Evolutionary conservation across 257 asterid genomes (phyloP).

Genomic region (Voacanga thouarsii): DNA sequence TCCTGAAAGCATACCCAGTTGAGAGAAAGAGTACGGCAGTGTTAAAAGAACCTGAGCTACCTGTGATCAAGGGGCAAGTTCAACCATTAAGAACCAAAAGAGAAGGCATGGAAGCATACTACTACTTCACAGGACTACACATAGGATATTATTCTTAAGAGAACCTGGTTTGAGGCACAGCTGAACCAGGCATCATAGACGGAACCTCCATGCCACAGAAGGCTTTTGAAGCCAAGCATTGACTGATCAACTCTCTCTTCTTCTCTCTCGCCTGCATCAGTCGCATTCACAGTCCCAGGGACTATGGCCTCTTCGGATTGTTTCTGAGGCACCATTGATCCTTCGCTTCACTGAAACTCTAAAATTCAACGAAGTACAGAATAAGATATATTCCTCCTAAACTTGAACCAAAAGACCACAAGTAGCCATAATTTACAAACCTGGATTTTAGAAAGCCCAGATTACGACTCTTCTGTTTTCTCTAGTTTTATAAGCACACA

Average conservation of each 20-base stretch:
- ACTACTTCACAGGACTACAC: neutral
- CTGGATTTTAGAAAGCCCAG: neutral
- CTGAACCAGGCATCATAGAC: conserved; percentile 94
- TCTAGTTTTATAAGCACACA: neutral
- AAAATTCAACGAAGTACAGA: neutral
- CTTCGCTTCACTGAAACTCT: conserved; percentile 9
- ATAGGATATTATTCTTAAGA: neutral
- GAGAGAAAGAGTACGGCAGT: conserved; percentile 85
- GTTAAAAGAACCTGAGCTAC: conserved; percentile 91
- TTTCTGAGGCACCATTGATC: conserved; percentile 53
- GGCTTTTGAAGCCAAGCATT: conserved; percentile 35
- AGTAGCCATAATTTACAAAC: neutral
- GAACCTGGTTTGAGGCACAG: conserved; percentile 84
- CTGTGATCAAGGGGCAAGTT: conserved; percentile 23
- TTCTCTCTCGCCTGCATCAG: conserved; percentile 36
- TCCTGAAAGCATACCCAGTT: conserved; percentile 78
- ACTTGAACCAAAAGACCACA: neutral
- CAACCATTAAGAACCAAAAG: neutral
- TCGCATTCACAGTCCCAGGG: conserved; percentile 28
- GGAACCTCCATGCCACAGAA: conserved; percentile 93
- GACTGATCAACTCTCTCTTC: conserved; percentile 36
- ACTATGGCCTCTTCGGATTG: conserved; percentile 81
- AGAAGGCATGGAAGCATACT: neutral
- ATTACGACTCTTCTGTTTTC: neutral
- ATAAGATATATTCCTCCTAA: neutral